phyloP scores from a whole-genome alignment of 164 flowering plant genomes.

The Liquidambar formosana region DNA sequence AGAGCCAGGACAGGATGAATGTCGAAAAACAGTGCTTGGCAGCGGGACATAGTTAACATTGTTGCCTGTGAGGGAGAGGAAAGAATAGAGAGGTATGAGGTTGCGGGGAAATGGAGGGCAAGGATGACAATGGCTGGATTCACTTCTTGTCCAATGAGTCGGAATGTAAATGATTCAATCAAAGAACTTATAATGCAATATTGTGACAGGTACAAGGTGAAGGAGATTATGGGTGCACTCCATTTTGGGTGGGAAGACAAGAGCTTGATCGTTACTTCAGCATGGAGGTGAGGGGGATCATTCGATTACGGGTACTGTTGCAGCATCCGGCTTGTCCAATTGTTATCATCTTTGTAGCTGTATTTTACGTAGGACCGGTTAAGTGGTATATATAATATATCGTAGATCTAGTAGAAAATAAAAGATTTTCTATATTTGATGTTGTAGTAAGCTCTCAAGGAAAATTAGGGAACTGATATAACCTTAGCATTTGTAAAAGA shows the following conservation, averaged over 20 bases:
- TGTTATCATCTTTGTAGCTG: not conserved
- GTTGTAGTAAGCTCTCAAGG: too few species aligned
- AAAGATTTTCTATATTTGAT: too few species aligned
- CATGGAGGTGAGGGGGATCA: constrained; percentile 57
- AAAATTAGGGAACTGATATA: too few species aligned
- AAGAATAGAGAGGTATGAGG: constrained; percentile 90
- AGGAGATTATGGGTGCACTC: constrained; percentile 67
- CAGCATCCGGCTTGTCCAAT: not conserved
- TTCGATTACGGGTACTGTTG: not conserved
- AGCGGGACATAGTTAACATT: constrained; percentile 84
- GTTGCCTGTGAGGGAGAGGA: constrained; percentile 97
- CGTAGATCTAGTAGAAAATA: too few species aligned
- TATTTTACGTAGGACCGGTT: not conserved
- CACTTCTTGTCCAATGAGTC: constrained; percentile 52
- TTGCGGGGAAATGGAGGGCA: constrained; percentile 96
- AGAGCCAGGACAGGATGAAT: constrained; percentile 84
- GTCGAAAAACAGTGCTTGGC: constrained; percentile 94
- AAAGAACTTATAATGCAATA: constrained; percentile 55
- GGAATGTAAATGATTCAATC: constrained; percentile 45
- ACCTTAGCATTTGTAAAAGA: too few species aligned
- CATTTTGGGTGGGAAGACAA: constrained; percentile 94
- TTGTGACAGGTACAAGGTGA: constrained; percentile 64
- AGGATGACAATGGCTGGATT: constrained; percentile 98
- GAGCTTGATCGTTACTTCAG: constrained; percentile 75
- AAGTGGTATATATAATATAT: too few species aligned